Base-by-base conservation (phyloP, 2,329 filamentous ascomycete genomes). In the Fusarium neocosmosporiellum region DNA sequence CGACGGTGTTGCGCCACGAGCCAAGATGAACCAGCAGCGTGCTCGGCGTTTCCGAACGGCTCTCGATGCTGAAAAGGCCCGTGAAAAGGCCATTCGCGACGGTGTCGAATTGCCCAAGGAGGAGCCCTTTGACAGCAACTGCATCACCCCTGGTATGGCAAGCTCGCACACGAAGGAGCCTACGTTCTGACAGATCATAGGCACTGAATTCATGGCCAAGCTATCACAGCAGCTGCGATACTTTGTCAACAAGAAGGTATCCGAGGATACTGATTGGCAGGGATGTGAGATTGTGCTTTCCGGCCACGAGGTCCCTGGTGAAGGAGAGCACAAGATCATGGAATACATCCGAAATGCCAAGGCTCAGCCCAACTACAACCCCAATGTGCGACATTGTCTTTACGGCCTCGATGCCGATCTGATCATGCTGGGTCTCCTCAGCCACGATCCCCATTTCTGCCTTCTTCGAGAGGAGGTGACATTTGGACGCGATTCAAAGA, bases 251-350 rank as follows among this genome's bases (percentile, higher is more conserved):
- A 99, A 99, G 85, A 99, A 99, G 84, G 92, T 99, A 13, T 96
- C 95, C 3, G 96, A 99, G 82, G 96, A 99, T 82, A 90, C 92
- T 55, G 96, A 99, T 78, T 99, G 96, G 96, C 96, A 99, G 84
- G 94, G 94, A 68, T 96, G 97, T 74, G 95, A 98, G 80, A 92
- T 99, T 77, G 95, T 99, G 61, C 88, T 99, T 67, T 99, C 96
- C 7, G 96, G 97, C 63, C 97, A 99, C 80, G 97, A 99, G 83
- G 96, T 98, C 29, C 96, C 96, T 8, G 96, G 96, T 77, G 97
- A 99, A 84, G 96, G 96, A 78, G 96, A 99, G 83, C 96, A 99
- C 87, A 99, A 99, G 86, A 98, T 99, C 84, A 99, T 99, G 96
- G 97, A 99, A 84, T 99, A 99, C 83, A 99, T 99, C 82, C 93